Evolutionary conservation across 805 yeast genomes (phyloP), one percentile per base, ranked within the genome.

Genomic region (Tetrapisispora namnaoensis): DNA sequence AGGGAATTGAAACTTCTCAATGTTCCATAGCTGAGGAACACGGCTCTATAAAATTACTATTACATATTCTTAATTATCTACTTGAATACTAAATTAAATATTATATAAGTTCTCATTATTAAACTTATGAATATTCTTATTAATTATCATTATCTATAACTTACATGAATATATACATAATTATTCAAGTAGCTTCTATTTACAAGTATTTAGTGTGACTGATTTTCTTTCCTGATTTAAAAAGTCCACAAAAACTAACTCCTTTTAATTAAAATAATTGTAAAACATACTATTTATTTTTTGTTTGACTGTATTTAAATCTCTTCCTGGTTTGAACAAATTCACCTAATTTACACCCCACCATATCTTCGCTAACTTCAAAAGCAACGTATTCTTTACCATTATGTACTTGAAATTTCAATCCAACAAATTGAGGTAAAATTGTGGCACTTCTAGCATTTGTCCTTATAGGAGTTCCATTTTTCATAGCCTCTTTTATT

Each of bases 401-500:
- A 68, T 93, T 93, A 70, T 93, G 99, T 35, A 93, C 86, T 68
- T 93, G 95, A 67, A 93, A 93, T 58, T 82, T 84, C 49, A 93
- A 73, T 4, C 99, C 99, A 34, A 93, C 96, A 69, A 93, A 91
- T 64, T 88, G 95, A 20, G 99, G 99, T 45, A 93, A 71, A 48
- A 93, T 86, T 18, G 98, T 93, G 63, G 98, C 93, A 35, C 91
- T 73, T 65, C 99, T 79, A 40, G 97, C 96, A 59, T 89, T 87
- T n/a, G 99, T 93, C 70, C 96, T 77, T 52, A 93, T 86, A 3
- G 98, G 95, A 1, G 86, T 77, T 18, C 86, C 86, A 47, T 82
- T 82, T 54, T 80, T 79, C 51, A 82, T 70, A 32, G 98, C 97
- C 56, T 87, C 83, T 37, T 83, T 83, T 39, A 93, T 76, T n/a